These are phyloP conservation scores for Leccinum boreale DNA, from an alignment of 768 basidiomycete genomes.

Conservation along the genomic window DNA sequence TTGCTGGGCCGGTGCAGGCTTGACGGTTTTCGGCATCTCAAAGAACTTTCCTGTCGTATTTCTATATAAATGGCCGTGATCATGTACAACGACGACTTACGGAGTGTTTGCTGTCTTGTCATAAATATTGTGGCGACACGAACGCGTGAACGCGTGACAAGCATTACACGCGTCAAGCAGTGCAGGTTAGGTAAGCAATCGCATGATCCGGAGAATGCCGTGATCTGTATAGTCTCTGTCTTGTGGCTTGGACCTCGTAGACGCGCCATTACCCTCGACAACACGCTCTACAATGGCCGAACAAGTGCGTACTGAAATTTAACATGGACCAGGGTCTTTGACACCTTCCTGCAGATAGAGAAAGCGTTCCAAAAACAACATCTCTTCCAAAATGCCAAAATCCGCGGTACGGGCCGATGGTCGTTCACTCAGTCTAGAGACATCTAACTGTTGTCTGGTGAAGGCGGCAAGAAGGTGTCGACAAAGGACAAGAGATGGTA, in stretches of 20 bases:
- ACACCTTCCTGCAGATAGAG: conserved; percentile 62
- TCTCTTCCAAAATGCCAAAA: conserved; percentile 97
- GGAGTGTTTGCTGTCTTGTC: conserved; percentile 74
- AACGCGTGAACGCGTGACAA: conserved; percentile 21
- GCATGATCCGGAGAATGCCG: conserved; percentile 32
- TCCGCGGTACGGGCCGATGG: conserved; percentile 63
- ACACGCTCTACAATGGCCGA: conserved; percentile 50
- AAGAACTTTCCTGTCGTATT: conserved; percentile 62
- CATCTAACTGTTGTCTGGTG: conserved; percentile 9
- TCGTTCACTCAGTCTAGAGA: conserved; percentile 2
- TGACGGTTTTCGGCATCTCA: conserved; percentile 64
- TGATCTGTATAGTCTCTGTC: conserved; percentile 38
- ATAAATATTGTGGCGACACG: conserved; percentile 37
- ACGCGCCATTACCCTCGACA: conserved; percentile 5
- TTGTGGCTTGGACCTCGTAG: conserved; percentile 34
- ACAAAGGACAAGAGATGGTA: conserved; percentile 98
- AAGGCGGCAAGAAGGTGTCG: conserved; percentile 83
- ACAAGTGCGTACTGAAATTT: conserved; percentile 41
- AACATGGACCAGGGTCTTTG: neutral
- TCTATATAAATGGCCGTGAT: neutral
- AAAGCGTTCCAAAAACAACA: conserved; percentile 98
- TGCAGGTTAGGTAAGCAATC: neutral
- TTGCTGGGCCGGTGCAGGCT: conserved; percentile 70
- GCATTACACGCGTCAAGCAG: conserved; percentile 14
- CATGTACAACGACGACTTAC: conserved; percentile 32